Percentiles rank a stretch among this genome's conserved stretches.
Evolutionary conservation across 2,329 filamentous ascomycete species (phyloP).

Genomic region (Aspergillus calidoustus): DNA sequence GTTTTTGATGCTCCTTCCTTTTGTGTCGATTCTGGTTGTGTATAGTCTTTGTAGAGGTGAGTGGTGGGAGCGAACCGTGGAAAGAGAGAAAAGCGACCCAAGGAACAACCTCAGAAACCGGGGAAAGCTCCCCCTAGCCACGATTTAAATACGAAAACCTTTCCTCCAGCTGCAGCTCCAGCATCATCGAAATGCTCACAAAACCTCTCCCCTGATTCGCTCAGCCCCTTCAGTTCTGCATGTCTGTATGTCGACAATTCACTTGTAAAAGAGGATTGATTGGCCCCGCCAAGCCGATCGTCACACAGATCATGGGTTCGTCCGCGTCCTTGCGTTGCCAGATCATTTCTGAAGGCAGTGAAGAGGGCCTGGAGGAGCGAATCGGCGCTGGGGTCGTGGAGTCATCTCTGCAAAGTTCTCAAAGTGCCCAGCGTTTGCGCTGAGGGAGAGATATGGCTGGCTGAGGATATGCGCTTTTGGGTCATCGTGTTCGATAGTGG

Average conservation of each 20-base stretch:
- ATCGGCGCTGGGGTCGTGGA: neutral
- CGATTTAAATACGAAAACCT: neutral
- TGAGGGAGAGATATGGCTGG: conserved; percentile 6
- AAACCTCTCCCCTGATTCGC: conserved; percentile 10
- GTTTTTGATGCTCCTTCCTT: too few relatives aligned
- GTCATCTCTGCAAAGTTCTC: neutral
- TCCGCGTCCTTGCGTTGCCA: conserved; percentile 11
- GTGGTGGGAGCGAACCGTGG: neutral
- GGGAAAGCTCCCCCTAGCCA: neutral
- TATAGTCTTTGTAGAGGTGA: too few relatives aligned
- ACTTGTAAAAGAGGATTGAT: neutral
- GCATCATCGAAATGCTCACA: neutral
- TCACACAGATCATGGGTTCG: conserved; percentile 30
- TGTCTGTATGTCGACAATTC: neutral
- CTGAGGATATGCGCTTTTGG: neutral
- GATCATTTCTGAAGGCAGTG: neutral
- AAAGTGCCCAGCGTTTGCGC: neutral
- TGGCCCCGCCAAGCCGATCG: conserved; percentile 24
- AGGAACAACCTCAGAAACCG: neutral
- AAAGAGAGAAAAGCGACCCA: neutral
- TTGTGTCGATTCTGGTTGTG: too few relatives aligned
- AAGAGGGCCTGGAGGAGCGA: conserved; percentile 1
- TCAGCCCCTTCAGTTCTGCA: neutral
- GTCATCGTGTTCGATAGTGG: neutral
- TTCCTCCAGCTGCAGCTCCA: neutral